Base-by-base conservation (phyloP, 345 rosid genomes). In the Gossypium stocksii region DNA sequence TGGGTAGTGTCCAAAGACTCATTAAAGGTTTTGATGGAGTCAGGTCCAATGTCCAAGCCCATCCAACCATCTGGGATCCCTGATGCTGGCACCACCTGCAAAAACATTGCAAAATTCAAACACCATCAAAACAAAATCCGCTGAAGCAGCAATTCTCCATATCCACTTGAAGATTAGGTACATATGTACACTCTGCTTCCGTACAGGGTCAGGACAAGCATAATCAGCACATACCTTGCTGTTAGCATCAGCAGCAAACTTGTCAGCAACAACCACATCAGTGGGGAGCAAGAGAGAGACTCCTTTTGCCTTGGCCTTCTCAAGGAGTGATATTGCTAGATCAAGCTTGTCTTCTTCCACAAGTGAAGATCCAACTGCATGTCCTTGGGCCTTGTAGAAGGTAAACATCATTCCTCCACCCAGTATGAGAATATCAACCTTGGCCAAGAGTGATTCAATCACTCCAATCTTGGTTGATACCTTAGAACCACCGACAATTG, bases 401-500 rank as follows among this genome's bases (percentile, higher is more conserved):
- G 98, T 94, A 77, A 83, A 94, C 72, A 92, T 94, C 98, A 94
- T 94, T 68, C 98, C 98, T 85, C 98, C 98, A 68, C 98, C 98
- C 34, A 94, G 90, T 51, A 94, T 77, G 54, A 94, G 95, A 52
- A 91, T 74, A 70, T 94, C 97, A 80, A 87, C 88, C 82, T 87
- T 94, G 77, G 77, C 92, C 65, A 94, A 87, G 54, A 94, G 97
- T 1, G 97, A 94, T 66, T 94, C 98, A 0, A 94, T 94, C 48
- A 94, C 98, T 58, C 95, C 97, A 76, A 94, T 94, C 90, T 94
- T 94, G 20, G 87, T 68, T 61, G 97, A 94, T 23, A 94, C 98
- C 86, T 94, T 94, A 2, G 98, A 85, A 58, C 98, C 98, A 69
- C 98, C 98, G 3, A 94, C 93, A 46, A 94, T 92, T 10, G 97